Percentiles rank a stretch among this genome's conserved stretches.
Evolutionary conservation across 352 stramenopile species (phyloP).

Genomic region (Phytophthora podocarpi): DNA sequence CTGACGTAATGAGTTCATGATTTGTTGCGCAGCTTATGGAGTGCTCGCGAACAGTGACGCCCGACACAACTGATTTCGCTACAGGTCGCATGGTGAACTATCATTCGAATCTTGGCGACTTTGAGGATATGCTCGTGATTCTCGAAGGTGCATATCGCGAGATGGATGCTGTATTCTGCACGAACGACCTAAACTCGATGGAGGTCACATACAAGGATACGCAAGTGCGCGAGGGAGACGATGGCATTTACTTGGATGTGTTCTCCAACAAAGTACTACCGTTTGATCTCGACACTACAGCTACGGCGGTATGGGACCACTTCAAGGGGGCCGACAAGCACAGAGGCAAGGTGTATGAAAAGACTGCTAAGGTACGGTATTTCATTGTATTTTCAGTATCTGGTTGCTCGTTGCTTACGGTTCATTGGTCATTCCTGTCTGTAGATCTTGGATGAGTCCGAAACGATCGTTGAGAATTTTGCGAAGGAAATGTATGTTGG

Average conservation of each 20-base stretch:
- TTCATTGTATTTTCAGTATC: not conserved
- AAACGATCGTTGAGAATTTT: constrained; percentile 52
- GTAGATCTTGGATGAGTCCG: constrained; percentile 35
- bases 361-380: constrained; percentile 34
- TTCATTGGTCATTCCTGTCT: not conserved
- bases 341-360: constrained; percentile 37
- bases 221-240: constrained; percentile 34
- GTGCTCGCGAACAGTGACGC: constrained; percentile 25
- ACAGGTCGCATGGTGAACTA: constrained; percentile 32
- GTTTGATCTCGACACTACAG: constrained; percentile 41
- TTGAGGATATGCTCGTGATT: constrained; percentile 36
- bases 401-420: not conserved
- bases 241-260: constrained; percentile 43
- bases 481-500: constrained; percentile 45
- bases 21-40: constrained; percentile 33
- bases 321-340: constrained; percentile 42
- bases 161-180: constrained; percentile 40
- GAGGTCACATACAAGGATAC: constrained; percentile 39
- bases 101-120: constrained; percentile 27
- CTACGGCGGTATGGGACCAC: constrained; percentile 41
- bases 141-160: constrained; percentile 39
- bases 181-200: constrained; percentile 40
- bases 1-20: not conserved
- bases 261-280: constrained; percentile 49
- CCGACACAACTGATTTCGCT: constrained; percentile 27